Percentiles rank a stretch among this genome's conserved stretches.
Conservation (phyloP, 1,139 yeast genomes). For the Pichia sp. region DNA sequence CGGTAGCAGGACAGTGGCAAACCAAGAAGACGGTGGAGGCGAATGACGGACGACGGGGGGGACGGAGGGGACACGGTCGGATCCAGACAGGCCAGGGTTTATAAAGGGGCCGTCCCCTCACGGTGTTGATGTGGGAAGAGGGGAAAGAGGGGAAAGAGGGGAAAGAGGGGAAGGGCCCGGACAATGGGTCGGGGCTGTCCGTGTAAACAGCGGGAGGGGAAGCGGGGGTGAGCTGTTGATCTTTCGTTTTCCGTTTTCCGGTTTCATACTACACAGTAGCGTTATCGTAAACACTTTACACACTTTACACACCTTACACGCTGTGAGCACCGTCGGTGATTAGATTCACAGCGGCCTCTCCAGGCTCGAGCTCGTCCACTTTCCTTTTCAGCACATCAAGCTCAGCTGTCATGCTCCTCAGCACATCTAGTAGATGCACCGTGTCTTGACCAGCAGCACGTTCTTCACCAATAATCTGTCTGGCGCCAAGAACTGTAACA, state of each 20-base stretch:
- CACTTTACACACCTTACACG: too few species aligned
- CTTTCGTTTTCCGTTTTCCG: too few species aligned
- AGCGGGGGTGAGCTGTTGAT: background rate
- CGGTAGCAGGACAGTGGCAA: too few species aligned
- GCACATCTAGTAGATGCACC: slow-evolving; percentile 4
- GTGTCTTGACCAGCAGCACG: background rate
- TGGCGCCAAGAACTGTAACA: slow-evolving; percentile 29
- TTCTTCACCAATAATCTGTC: slow-evolving; percentile 17
- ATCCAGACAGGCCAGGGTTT: background rate
- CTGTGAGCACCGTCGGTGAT: too few species aligned
- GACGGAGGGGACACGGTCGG: background rate
- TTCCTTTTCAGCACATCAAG: background rate
- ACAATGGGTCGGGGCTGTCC: too few species aligned
- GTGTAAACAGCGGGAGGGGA: too few species aligned
- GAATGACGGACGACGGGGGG: too few species aligned
- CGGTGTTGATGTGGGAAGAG: background rate
- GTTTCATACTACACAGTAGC: too few species aligned
- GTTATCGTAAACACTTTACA: too few species aligned
- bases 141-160: background rate
- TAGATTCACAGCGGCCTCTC: background rate
- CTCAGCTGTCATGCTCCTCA: slow-evolving; percentile 10
- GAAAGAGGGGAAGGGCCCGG: slow-evolving; percentile 1
- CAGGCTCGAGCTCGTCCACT: background rate
- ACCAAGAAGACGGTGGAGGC: too few species aligned
- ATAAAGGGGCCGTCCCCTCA: background rate